phyloP scores from a whole-genome alignment of 495 filamentous ascomycete species.

The Trichoderma virens region DNA sequence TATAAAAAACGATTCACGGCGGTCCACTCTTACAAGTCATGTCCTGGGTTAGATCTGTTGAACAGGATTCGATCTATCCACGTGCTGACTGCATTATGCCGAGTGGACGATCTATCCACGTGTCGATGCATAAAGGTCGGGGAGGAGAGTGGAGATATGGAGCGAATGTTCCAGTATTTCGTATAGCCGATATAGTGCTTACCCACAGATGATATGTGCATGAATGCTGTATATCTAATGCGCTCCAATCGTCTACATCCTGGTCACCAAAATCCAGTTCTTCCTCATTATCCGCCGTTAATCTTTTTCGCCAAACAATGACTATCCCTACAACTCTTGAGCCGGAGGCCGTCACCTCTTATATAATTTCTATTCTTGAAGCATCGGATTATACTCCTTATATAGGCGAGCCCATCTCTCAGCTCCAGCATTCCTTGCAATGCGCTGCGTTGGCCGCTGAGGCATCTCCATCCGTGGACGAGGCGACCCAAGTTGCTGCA shows the following conservation, averaged over 20 bases:
- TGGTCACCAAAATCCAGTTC: neutral
- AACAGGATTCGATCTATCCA: neutral
- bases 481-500: slow-evolving; percentile 34
- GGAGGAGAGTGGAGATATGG: neutral
- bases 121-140: neutral
- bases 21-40: no score
- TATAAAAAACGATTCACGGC: no score
- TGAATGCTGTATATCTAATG: neutral
- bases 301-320: neutral
- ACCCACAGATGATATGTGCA: neutral
- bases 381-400: slow-evolving; percentile 12
- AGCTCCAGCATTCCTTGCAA: slow-evolving; percentile 41
- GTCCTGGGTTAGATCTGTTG: neutral
- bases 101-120: slow-evolving; percentile 4
- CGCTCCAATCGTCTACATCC: neutral
- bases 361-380: slow-evolving; percentile 6
- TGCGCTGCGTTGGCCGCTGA: slow-evolving; percentile 26
- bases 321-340: neutral
- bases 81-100: neutral
- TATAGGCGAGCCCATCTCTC: slow-evolving; percentile 35
- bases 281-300: neutral
- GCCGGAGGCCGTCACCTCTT: neutral
- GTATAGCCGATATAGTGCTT: neutral
- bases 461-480: slow-evolving; percentile 18
- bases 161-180: neutral